Base-by-base conservation (phyloP, 2,329 filamentous ascomycete genomes). In the Fusarium floridanum region DNA sequence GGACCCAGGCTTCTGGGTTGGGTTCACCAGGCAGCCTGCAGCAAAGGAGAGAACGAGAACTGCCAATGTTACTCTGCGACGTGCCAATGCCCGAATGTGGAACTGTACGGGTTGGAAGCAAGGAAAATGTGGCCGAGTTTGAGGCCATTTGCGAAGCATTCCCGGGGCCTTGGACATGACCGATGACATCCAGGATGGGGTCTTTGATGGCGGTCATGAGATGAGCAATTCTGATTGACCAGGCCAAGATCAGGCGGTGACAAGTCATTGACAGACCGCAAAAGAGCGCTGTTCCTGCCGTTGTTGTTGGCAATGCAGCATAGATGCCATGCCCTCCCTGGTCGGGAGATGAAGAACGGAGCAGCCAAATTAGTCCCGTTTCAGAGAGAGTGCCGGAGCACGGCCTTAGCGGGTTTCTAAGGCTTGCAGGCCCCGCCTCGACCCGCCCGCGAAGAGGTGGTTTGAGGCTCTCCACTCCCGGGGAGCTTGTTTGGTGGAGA, bases 401-500 rank as follows among this genome's bases (percentile, higher is more conserved):
- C 66, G 71, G 70, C 50, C 66, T 61, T 67, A 61, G 66, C 64
- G 70, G 64, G 66, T 41, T 64, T 64, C 60, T 45, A 59, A 55
- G 53, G 68, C 60, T 27, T 53, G 66, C 41, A 27, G 39, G 56
- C 55, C 48, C 71, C 71, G 61, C 60, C 56, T 50, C 48, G 48
- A 16, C 61, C 68, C 72, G 64, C 32, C 11, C 11, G 22, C 12
- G 34, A 57, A 14, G 32, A 59, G 53, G 53, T 36, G 32, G 24
- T 39, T 61, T 66, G 70, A 61, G 27, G 63, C 70, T 74, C 67
- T 65, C 41, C 69, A 72, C 64, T 66, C 66, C 20, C 39, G 65
- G 64, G 60, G 64, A 79, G 77, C 77, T 79, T 79, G 77, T 79
- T 79, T 70, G 68, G 67, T 79, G 77, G 77, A 37, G 68, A 75